These are phyloP conservation scores for Aquanectria penicillioides DNA, from an alignment of 2,329 filamentous ascomycete genomes.

Conservation along the genomic window DNA sequence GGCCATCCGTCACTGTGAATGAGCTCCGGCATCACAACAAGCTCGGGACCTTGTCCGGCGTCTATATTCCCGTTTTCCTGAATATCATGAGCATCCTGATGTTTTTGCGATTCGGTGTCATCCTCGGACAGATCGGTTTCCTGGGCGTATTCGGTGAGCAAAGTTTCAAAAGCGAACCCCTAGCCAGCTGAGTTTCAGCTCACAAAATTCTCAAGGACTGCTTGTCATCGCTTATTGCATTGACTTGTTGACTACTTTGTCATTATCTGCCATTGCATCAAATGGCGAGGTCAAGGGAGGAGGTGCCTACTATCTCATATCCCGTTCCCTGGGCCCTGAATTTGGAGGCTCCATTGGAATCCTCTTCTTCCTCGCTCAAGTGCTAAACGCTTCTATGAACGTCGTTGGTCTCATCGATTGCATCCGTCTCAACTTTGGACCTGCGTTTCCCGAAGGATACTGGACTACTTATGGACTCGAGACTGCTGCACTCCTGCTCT, in stretches of 20 bases:
- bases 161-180: neutral
- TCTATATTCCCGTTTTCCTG: conserved; percentile 88
- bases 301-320: conserved; percentile 90
- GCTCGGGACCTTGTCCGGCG: conserved; percentile 79
- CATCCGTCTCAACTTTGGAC: conserved; percentile 78
- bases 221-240: conserved; percentile 81
- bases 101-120: conserved; percentile 89
- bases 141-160: conserved; percentile 79
- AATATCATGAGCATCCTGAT: conserved; percentile 92
- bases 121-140: conserved; percentile 82
- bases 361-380: conserved; percentile 90
- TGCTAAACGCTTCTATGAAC: conserved; percentile 88
- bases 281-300: conserved; percentile 90
- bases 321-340: conserved; percentile 84
- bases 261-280: conserved; percentile 87
- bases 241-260: conserved; percentile 85
- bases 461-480: conserved; percentile 83
- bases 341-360: conserved; percentile 90
- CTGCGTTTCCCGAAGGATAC: conserved; percentile 73
- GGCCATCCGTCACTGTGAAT: conserved; percentile 39
- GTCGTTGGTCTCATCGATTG: conserved; percentile 88
- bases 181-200: neutral
- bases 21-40: conserved; percentile 63
- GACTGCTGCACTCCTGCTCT: conserved; percentile 75
- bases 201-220: conserved; percentile 61